Conservation (phyloP, 169 alveolate species). For the Theileria parva region DNA sequence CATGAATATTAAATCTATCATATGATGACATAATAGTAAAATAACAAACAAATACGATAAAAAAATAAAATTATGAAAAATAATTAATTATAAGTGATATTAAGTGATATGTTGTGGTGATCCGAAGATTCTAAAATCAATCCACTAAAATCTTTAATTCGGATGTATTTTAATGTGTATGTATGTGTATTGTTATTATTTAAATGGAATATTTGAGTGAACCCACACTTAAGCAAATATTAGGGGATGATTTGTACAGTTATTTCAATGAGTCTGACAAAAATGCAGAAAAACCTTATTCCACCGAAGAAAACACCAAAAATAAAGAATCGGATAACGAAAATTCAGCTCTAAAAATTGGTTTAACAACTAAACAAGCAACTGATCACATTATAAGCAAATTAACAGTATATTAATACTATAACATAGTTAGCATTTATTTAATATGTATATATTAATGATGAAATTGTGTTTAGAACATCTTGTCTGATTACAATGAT, state of each 20-base stretch:
- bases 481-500: background rate
- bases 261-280: background rate
- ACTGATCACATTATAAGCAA: constrained; percentile 37
- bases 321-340: background rate
- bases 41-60: background rate
- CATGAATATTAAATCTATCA: constrained; percentile 86
- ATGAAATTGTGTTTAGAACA: background rate
- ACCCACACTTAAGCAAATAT: background rate
- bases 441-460: background rate
- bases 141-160: background rate
- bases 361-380: constrained; percentile 59
- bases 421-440: background rate
- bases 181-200: background rate
- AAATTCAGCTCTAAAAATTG: constrained; percentile 24
- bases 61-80: background rate
- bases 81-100: background rate
- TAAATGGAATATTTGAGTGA: background rate
- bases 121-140: constrained; percentile 7
- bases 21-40: constrained; percentile 75
- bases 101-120: constrained; percentile 2
- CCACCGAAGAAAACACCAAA: background rate
- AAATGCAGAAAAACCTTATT: background rate
- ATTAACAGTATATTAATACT: constrained; percentile 34
- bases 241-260: background rate
- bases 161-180: background rate